A percentile compares a stretch with the other conserved stretches of the same genome.
phyloP scores from a whole-genome alignment of 257 asterid species.

The Lycium ferocissimum region DNA sequence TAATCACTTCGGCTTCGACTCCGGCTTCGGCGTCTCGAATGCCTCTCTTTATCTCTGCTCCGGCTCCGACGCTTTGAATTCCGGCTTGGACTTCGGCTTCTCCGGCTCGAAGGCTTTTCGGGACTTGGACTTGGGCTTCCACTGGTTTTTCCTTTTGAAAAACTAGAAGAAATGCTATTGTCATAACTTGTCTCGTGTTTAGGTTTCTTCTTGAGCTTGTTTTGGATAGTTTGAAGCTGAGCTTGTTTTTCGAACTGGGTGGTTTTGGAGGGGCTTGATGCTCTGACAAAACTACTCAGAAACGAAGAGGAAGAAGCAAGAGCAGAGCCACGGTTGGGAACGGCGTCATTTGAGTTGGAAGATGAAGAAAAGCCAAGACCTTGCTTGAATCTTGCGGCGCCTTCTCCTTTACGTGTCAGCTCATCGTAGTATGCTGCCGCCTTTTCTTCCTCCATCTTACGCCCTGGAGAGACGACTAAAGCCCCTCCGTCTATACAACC shows the following conservation, averaged over 20 bases:
- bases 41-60: constrained; percentile 41
- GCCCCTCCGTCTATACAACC: too few relatives aligned
- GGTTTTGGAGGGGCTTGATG: constrained; percentile 72
- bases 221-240: constrained; percentile 66
- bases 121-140: constrained; percentile 23
- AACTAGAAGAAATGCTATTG: constrained; percentile 28
- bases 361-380: constrained; percentile 83
- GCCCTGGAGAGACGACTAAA: background rate
- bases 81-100: constrained; percentile 5
- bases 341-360: constrained; percentile 50
- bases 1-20: constrained; percentile 43
- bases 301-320: constrained; percentile 66
- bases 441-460: constrained; percentile 86
- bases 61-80: constrained; percentile 33
- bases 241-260: constrained; percentile 61
- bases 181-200: constrained; percentile 30
- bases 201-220: constrained; percentile 67
- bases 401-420: constrained; percentile 83
- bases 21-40: constrained; percentile 41
- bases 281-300: constrained; percentile 72
- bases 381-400: constrained; percentile 90
- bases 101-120: constrained; percentile 17
- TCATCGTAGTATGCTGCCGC: constrained; percentile 95
- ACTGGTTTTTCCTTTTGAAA: constrained; percentile 33
- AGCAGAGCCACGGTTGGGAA: constrained; percentile 71